These are phyloP conservation scores for Houttuynia cordata DNA, from an alignment of 164 flowering plant species.

Conservation along the genomic window DNA sequence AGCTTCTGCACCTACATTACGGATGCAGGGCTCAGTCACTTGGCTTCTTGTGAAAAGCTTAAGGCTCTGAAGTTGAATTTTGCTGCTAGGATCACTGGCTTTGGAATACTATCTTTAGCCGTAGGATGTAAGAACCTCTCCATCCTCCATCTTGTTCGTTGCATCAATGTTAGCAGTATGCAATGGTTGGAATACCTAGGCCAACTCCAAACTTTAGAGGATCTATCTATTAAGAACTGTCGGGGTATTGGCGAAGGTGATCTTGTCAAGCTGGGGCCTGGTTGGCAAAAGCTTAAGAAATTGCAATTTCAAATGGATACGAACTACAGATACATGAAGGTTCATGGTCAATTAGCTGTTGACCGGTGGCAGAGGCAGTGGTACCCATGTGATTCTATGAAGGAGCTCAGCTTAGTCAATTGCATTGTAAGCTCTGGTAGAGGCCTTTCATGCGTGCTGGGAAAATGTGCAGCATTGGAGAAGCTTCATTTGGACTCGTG, in stretches of 20 bases:
- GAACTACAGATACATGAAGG: constrained; percentile 65
- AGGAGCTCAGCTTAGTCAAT: constrained; percentile 61
- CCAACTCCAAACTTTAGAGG: constrained; percentile 47
- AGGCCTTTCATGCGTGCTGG: constrained; percentile 65
- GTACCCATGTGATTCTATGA: constrained; percentile 57
- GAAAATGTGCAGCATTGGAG: constrained; percentile 54
- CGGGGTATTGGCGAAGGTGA: constrained; percentile 81
- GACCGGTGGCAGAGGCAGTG: constrained; percentile 60
- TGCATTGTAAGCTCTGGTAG: constrained; percentile 65
- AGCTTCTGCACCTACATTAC: constrained; percentile 70
- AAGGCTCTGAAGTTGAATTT: constrained; percentile 54
- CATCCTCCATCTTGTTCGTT: constrained; percentile 55
- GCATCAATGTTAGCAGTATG: constrained; percentile 54
- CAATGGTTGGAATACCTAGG: constrained; percentile 85
- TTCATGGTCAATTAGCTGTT: constrained; percentile 44
- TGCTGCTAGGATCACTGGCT: constrained; percentile 58
- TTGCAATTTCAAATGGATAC: constrained; percentile 71
- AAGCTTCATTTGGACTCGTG: constrained; percentile 79
- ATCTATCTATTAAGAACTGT: constrained; percentile 61
- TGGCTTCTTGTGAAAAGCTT: constrained; percentile 57
- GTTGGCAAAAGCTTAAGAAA: constrained; percentile 53
- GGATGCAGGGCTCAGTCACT: constrained; percentile 48
- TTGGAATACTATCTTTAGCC: constrained; percentile 59
- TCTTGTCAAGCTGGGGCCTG: constrained; percentile 50
- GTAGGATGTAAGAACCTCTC: constrained; percentile 59